Conservation (phyloP, 768 basidiomycete genomes). For the Calocera cornea region DNA sequence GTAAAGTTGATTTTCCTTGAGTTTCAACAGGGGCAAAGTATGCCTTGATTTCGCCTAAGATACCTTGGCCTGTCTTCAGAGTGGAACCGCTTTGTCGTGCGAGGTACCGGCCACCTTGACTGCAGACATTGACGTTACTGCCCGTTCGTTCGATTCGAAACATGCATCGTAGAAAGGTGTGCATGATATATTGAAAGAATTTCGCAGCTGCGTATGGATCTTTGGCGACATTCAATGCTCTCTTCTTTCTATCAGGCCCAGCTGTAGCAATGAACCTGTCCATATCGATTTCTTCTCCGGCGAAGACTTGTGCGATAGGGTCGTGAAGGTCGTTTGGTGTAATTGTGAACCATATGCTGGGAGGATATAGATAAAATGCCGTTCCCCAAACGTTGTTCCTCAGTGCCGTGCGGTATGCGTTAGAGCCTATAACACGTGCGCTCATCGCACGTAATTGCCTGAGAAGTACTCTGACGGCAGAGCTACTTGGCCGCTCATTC, state of each 20-base stretch:
- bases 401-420: conserved; percentile 1
- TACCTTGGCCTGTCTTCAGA: background rate
- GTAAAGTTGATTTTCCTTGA: background rate
- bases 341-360: conserved; percentile 33
- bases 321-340: conserved; percentile 32
- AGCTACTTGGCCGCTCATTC: background rate
- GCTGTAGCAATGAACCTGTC: conserved; percentile 23
- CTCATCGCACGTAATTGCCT: conserved; percentile 14
- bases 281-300: conserved; percentile 33
- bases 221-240: conserved; percentile 22
- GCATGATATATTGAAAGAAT: conserved; percentile 31
- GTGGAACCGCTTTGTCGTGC: background rate
- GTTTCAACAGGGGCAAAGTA: background rate
- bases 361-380: conserved; percentile 20
- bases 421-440: conserved; percentile 14
- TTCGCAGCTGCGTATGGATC: conserved; percentile 33
- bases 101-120: background rate
- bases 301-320: conserved; percentile 34
- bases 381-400: conserved; percentile 30
- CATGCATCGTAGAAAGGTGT: conserved; percentile 21
- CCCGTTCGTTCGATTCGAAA: conserved; percentile 23
- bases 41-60: background rate
- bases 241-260: conserved; percentile 19
- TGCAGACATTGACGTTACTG: background rate
- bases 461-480: conserved; percentile 7